These are phyloP conservation scores for Pyrenula aspistea DNA, from an alignment of 495 filamentous ascomycete genomes.

Conservation along the genomic window DNA sequence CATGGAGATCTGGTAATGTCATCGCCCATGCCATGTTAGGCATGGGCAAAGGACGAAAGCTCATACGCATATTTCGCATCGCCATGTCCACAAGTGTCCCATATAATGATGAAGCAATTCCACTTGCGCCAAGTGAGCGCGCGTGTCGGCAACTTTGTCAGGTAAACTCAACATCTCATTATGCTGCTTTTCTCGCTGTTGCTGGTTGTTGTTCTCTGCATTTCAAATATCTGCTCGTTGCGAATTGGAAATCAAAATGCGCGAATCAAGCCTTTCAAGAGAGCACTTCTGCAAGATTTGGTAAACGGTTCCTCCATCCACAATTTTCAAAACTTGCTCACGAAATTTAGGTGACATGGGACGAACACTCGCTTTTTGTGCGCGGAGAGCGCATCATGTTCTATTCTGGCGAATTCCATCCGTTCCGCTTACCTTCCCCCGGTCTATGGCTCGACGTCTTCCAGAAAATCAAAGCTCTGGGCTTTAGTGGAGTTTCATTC, in stretches of 20 bases:
- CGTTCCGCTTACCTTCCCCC: constrained; percentile 58
- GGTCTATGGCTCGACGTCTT: constrained; percentile 63
- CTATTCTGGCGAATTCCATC: constrained; percentile 65
- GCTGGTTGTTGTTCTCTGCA: background rate
- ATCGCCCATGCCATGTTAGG: too few species aligned
- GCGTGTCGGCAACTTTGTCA: too few species aligned
- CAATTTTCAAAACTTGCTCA: too few species aligned
- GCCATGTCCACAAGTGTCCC: too few species aligned
- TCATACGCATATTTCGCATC: too few species aligned
- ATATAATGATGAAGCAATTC: too few species aligned
- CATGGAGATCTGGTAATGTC: too few species aligned
- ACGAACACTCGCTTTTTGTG: constrained; percentile 62
- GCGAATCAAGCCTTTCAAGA: background rate
- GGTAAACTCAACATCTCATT: background rate
- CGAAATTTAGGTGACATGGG: constrained; percentile 54
- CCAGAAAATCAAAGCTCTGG: constrained; percentile 67
- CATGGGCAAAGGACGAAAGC: too few species aligned
- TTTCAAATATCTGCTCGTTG: background rate
- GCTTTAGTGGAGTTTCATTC: constrained; percentile 69
- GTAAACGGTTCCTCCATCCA: too few species aligned
- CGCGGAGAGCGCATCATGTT: constrained; percentile 59
- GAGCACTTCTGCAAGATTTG: background rate
- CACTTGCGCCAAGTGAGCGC: too few species aligned
- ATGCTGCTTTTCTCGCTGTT: background rate
- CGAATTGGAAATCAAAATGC: background rate